Evolutionary conservation across 148 eudicot species (phyloP).

Genomic region (Fagopyrum esculentum): DNA sequence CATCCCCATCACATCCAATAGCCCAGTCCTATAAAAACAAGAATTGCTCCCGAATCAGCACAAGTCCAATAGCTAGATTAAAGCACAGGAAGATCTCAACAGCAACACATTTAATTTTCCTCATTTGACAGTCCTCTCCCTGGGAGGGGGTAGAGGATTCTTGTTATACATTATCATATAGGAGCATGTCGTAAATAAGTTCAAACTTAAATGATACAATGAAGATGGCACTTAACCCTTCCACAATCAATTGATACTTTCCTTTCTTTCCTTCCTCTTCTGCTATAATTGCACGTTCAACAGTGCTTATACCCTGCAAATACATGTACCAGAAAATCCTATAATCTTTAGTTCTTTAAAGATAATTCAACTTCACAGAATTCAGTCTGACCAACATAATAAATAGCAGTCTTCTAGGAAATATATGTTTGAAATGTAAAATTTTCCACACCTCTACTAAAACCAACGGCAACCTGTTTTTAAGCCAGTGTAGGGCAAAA

Average conservation of each 20-base stretch:
- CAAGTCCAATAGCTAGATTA: conserved; percentile 1
- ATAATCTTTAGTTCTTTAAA: not conserved
- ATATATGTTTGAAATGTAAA: not conserved
- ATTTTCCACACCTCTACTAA: conserved; percentile 62
- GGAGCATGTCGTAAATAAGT: not conserved
- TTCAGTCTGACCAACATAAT: not conserved
- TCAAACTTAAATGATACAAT: not conserved
- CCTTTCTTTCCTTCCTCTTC: conserved; percentile 36
- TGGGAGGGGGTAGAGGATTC: not conserved
- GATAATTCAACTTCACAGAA: not conserved
- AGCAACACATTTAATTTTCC: not conserved
- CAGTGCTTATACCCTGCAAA: conserved; percentile 67
- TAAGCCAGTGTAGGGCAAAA: conserved; percentile 56
- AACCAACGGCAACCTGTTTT: conserved; percentile 52
- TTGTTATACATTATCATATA: not conserved
- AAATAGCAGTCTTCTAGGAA: not conserved
- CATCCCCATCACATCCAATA: conserved; percentile 71
- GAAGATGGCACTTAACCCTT: conserved; percentile 57
- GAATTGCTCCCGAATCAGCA: not conserved
- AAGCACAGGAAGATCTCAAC: not conserved
- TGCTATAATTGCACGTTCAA: conserved; percentile 69
- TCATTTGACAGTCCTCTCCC: not conserved
- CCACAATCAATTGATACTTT: conserved; percentile 56
- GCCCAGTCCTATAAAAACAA: conserved; percentile 53
- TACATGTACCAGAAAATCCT: conserved; percentile 8